Percentiles rank a stretch among this genome's conserved stretches.
These are phyloP conservation scores for Wallacemonas sp. DNA, from an alignment of 208 protist genomes.

Conservation along the genomic window DNA sequence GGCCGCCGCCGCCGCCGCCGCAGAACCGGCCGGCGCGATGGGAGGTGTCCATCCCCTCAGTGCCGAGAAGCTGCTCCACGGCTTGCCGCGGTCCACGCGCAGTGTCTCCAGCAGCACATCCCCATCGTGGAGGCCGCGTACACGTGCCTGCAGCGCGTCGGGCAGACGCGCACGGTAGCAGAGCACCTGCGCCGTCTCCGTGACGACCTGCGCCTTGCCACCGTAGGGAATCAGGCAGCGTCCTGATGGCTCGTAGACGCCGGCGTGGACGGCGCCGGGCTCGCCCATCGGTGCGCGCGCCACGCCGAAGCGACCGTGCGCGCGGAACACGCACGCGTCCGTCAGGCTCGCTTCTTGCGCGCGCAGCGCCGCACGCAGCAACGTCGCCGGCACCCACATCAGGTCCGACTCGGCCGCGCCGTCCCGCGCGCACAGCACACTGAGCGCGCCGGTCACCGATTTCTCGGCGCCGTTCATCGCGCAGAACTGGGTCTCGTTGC, in stretches of 20 bases:
- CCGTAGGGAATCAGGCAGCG: slow-evolving; percentile 64
- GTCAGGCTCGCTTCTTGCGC: no score
- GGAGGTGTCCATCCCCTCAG: slow-evolving; percentile 21
- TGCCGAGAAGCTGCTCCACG: slow-evolving; percentile 37
- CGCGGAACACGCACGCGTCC: slow-evolving; percentile 20
- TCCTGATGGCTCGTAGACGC: slow-evolving; percentile 43
- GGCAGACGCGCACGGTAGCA: slow-evolving; percentile 39
- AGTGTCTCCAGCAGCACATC: slow-evolving; percentile 22
- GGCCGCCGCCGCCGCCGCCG: no score
- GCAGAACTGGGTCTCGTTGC: slow-evolving; percentile 33
- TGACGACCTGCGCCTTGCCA: slow-evolving; percentile 39
- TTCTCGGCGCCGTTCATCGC: slow-evolving; percentile 33
- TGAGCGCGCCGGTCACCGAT: slow-evolving; percentile 24
- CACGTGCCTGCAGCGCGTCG: slow-evolving; percentile 7
- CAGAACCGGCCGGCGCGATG: no score
- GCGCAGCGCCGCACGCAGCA: slow-evolving; percentile 17
- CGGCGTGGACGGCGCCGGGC: slow-evolving; percentile 32
- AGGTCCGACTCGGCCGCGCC: slow-evolving; percentile 10
- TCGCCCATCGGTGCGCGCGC: slow-evolving; percentile 38
- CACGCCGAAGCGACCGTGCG: slow-evolving; percentile 36
- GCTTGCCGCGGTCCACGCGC: slow-evolving; percentile 25
- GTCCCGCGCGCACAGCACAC: slow-evolving; percentile 49
- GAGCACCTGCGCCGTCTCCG: slow-evolving; percentile 44
- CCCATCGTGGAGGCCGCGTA: slow-evolving; percentile 23
- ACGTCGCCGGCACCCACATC: slow-evolving; percentile 35